A percentile compares a stretch with the other conserved stretches of the same genome.
Conservation (phyloP, 2,329 filamentous ascomycete species). For the Fusarium euwallaceae region DNA sequence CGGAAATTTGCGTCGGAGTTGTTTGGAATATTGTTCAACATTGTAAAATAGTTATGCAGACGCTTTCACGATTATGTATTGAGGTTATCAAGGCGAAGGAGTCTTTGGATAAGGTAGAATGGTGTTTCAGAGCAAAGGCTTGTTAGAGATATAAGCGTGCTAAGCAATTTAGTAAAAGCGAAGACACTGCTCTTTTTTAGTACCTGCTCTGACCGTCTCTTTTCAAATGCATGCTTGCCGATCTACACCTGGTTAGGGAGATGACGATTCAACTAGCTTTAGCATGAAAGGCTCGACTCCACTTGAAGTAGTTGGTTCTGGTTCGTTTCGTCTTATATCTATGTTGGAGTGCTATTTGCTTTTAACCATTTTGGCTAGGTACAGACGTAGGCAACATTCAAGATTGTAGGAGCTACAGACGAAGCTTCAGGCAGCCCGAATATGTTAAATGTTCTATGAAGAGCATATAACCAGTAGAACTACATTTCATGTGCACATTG, state of each 20-base stretch:
- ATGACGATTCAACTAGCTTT: not conserved
- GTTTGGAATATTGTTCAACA: not conserved
- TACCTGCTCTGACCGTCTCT: not conserved
- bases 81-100: not conserved
- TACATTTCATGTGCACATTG: not conserved
- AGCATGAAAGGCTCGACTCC: not conserved
- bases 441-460: not conserved
- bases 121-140: not conserved
- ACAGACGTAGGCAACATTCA: accelerated
- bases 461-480: not conserved
- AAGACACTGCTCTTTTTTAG: not conserved
- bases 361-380: not conserved
- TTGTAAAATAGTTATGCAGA: not conserved
- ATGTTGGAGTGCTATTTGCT: not conserved
- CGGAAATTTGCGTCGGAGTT: not conserved
- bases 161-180: not conserved
- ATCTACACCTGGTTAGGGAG: not conserved
- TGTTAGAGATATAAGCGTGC: not conserved
- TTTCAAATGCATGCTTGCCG: not conserved
- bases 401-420: not conserved
- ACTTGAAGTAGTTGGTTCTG: not conserved
- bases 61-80: not conserved
- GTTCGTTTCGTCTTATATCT: not conserved
- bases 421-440: not conserved
- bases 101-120: not conserved